phyloP scores from a whole-genome alignment of 331 rosid genomes.

The Malus hybrid region DNA sequence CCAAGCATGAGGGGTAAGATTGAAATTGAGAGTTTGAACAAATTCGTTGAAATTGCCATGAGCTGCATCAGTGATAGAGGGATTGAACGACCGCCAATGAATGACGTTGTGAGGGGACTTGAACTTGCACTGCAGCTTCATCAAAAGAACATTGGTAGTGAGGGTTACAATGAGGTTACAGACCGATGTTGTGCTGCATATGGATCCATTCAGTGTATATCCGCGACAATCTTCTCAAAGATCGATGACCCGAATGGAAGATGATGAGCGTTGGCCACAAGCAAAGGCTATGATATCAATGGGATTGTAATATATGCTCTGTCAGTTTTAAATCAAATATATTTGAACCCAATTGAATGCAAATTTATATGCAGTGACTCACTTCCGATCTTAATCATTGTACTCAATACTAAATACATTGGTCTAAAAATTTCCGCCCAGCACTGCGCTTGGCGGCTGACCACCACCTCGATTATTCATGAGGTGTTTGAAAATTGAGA shows the following conservation, averaged over 20 bases:
- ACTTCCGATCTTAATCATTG: too few relatives aligned
- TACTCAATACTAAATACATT: too few relatives aligned
- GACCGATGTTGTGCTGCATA: background rate
- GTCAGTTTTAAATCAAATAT: too few relatives aligned
- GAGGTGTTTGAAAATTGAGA: too few relatives aligned
- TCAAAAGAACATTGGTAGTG: background rate
- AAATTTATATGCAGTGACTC: too few relatives aligned
- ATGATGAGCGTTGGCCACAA: background rate
- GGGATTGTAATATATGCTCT: too few relatives aligned
- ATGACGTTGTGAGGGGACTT: constrained; percentile 40
- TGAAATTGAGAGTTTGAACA: constrained; percentile 25
- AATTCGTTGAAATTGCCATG: constrained; percentile 34
- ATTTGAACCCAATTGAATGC: too few relatives aligned
- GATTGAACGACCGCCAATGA: constrained; percentile 40
- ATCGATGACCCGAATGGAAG: constrained; percentile 4
- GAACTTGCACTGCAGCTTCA: constrained; percentile 46
- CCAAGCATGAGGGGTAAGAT: constrained; percentile 24
- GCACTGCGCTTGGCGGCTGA: too few relatives aligned
- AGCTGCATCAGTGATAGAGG: constrained; percentile 45
- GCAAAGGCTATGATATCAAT: too few relatives aligned
- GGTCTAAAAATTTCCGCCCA: too few relatives aligned
- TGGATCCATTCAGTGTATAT: background rate
- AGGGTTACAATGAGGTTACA: background rate
- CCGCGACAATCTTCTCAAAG: constrained; percentile 20
- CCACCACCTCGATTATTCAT: too few relatives aligned